These are phyloP conservation scores for Aspergillus amoenus DNA, from an alignment of 2,329 filamentous ascomycete species.

Conservation along the genomic window DNA sequence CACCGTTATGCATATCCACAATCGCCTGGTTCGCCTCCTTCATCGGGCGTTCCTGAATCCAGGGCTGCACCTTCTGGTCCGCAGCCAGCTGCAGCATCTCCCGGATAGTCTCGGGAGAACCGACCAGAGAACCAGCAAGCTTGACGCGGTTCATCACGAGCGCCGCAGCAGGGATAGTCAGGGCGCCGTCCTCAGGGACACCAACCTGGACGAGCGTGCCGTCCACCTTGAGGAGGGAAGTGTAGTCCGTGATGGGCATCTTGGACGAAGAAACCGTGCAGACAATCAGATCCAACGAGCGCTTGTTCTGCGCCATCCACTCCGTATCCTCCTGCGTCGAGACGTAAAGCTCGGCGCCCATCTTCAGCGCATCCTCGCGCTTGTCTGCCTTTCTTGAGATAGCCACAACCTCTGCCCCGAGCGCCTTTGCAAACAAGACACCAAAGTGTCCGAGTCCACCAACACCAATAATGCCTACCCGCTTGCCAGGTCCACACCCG, in stretches of 20 bases:
- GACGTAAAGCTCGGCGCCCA: conserved; percentile 58
- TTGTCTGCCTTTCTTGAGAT: conserved; percentile 55
- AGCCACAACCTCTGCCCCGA: conserved; percentile 65
- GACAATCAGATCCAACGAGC: conserved; percentile 56
- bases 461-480: conserved; percentile 71
- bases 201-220: conserved; percentile 67
- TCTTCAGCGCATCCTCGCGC: conserved; percentile 51
- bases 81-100: conserved; percentile 47
- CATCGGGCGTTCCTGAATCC: conserved; percentile 45
- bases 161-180: conserved; percentile 52
- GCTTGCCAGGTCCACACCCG: conserved; percentile 68
- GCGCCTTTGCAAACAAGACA: conserved; percentile 67
- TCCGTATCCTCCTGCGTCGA: conserved; percentile 56
- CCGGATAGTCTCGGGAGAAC: conserved; percentile 40
- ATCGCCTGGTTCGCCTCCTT: conserved; percentile 45
- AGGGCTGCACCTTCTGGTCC: conserved; percentile 41
- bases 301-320: conserved; percentile 51
- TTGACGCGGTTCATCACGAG: conserved; percentile 58
- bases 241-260: conserved; percentile 65
- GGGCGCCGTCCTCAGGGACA: conserved; percentile 56
- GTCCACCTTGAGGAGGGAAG: conserved; percentile 57
- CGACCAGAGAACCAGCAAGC: conserved; percentile 49
- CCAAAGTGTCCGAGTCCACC: conserved; percentile 75
- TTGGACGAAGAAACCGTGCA: conserved; percentile 57
- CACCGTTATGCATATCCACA: conserved; percentile 45